Evolutionary conservation across 2,329 filamentous ascomycete species (phyloP).

Genomic region (Paecilomyces formosus): DNA sequence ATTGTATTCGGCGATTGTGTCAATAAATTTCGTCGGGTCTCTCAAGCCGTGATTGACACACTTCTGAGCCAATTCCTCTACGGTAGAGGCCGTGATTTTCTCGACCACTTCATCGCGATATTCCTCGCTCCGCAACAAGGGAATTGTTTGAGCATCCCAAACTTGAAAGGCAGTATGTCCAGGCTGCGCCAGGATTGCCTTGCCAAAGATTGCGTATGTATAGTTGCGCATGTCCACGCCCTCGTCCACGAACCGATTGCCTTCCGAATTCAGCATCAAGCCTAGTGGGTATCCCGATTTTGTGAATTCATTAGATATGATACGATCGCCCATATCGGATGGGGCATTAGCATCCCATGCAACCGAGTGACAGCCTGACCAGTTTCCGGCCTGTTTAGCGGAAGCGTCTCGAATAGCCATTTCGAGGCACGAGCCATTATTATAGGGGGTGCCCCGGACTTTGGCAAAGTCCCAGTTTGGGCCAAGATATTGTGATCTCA

Average conservation of each 20-base stretch:
- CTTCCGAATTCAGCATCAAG: conserved; percentile 54
- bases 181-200: conserved; percentile 54
- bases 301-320: conserved; percentile 59
- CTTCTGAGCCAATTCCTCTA: conserved; percentile 51
- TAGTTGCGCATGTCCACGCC: conserved; percentile 59
- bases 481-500: conserved; percentile 50
- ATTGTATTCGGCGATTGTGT: conserved; percentile 52
- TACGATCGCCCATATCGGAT: conserved; percentile 47
- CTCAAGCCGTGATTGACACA: conserved; percentile 42
- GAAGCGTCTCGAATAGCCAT: conserved; percentile 45
- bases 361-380: conserved; percentile 58
- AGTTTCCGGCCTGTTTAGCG: conserved; percentile 51
- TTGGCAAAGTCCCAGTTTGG: conserved; percentile 56
- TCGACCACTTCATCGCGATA: conserved; percentile 53
- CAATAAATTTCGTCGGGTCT: conserved; percentile 40
- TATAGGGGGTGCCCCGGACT: conserved; percentile 58
- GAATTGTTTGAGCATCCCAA: conserved; percentile 49
- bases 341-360: conserved; percentile 59
- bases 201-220: conserved; percentile 60
- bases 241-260: conserved; percentile 59
- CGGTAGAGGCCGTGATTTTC: conserved; percentile 42
- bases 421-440: conserved; percentile 52
- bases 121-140: conserved; percentile 54
- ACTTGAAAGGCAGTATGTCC: conserved; percentile 55
- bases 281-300: conserved; percentile 63